Conservation (phyloP, 2,329 filamentous ascomycete genomes). For the Fusarium zealandicum region DNA sequence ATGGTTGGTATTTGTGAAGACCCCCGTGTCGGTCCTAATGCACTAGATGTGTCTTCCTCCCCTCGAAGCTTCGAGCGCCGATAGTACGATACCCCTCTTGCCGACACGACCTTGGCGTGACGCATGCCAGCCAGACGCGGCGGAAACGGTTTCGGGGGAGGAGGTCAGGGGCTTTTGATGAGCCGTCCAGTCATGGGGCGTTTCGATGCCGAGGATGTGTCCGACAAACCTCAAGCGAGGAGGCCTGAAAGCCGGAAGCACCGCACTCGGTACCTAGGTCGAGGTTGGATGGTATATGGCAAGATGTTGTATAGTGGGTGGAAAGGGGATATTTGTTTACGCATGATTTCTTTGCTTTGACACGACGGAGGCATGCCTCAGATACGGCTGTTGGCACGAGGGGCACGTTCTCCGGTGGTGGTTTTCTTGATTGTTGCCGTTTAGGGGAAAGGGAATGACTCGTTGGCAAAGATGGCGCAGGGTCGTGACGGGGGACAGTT, state of each 20-base stretch:
- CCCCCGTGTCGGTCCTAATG: conserved; percentile 16
- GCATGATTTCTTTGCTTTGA: conserved; percentile 24
- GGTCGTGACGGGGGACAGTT: conserved; percentile 5
- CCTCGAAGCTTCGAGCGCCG: conserved; percentile 12
- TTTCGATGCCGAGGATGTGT: conserved; percentile 11
- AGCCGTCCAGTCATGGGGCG: conserved; percentile 4
- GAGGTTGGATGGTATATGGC: conserved; percentile 6
- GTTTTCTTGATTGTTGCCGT: conserved; percentile 13
- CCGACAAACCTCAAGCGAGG: conserved; percentile 14
- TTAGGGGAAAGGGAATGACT: neutral
- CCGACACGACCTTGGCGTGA: conserved; percentile 4
- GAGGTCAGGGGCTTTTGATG: conserved; percentile 8
- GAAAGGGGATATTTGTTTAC: conserved; percentile 21
- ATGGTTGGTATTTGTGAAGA: conserved; percentile 28
- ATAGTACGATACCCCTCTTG: conserved; percentile 19
- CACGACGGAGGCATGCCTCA: conserved; percentile 11
- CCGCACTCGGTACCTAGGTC: neutral
- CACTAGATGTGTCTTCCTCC: conserved; percentile 11
- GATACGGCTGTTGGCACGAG: conserved; percentile 8
- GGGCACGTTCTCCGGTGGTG: conserved; percentile 10
- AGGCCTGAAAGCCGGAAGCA: neutral
- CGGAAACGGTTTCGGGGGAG: conserved; percentile 6
- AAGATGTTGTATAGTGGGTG: conserved; percentile 27
- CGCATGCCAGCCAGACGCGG: conserved; percentile 4
- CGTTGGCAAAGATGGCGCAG: neutral